Conservation (phyloP, 1,284 basidiomycete species). For the Rhodofomes roseus region DNA sequence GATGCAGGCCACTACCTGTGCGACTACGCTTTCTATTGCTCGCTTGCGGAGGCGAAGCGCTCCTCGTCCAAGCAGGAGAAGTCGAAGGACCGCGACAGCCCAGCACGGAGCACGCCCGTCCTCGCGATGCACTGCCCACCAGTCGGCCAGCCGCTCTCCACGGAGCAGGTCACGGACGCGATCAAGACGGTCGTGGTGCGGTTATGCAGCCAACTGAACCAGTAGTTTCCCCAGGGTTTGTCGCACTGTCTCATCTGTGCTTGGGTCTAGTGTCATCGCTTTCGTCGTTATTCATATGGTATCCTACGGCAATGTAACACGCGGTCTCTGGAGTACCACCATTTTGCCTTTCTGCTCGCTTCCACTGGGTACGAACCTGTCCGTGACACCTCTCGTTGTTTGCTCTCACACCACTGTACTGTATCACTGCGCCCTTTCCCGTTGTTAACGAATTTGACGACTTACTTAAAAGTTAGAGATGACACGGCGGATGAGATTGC, state of each 20-base stretch:
- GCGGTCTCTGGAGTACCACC: neutral
- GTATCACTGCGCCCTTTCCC: too few species aligned
- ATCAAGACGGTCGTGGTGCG: constrained; percentile 57
- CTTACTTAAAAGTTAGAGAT: too few species aligned
- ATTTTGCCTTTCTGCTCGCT: too few species aligned
- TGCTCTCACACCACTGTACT: too few species aligned
- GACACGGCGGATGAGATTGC: constrained; percentile 1
- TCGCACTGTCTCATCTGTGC: neutral
- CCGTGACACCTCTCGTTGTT: too few species aligned
- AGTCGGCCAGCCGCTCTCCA: constrained; percentile 53
- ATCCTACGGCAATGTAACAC: neutral
- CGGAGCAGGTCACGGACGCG: constrained; percentile 63
- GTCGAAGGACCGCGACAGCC: constrained; percentile 32
- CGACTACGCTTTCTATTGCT: constrained; percentile 77
- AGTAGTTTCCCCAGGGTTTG: neutral
- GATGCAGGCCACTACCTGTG: constrained; percentile 77
- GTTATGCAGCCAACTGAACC: constrained; percentile 39
- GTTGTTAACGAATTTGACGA: too few species aligned
- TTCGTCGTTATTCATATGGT: neutral
- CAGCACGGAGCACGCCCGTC: constrained; percentile 45
- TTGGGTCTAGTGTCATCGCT: neutral
- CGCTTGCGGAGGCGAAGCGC: constrained; percentile 66
- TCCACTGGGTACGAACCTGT: too few species aligned
- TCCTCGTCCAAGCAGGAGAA: constrained; percentile 51
- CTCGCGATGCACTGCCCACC: constrained; percentile 73